These are phyloP conservation scores for Penicillium sp. DNA, from an alignment of 2,329 filamentous ascomycete genomes.

Conservation along the genomic window DNA sequence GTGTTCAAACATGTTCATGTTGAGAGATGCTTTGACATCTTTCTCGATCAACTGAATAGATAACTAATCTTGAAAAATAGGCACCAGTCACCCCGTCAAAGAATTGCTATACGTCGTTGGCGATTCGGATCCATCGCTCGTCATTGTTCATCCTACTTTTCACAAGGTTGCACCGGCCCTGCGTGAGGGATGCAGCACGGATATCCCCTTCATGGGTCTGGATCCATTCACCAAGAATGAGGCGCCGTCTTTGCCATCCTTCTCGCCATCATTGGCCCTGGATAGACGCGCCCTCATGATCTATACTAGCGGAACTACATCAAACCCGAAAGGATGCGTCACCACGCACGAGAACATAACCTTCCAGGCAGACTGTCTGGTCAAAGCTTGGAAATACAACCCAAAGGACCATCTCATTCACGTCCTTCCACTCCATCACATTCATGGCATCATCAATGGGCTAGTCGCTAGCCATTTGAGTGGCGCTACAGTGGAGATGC, in stretches of 20 bases:
- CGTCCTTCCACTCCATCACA: slow-evolving; percentile 49
- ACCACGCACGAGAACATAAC: slow-evolving; percentile 42
- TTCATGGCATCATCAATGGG: slow-evolving; percentile 50
- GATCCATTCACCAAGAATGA: slow-evolving; percentile 22
- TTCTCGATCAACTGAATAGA: background rate
- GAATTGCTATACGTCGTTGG: slow-evolving; percentile 42
- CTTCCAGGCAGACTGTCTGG: slow-evolving; percentile 30
- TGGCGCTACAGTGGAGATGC: slow-evolving; percentile 48
- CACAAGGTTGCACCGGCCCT: slow-evolving; percentile 32
- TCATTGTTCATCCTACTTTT: slow-evolving; percentile 41
- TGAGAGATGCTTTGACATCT: too few relatives aligned
- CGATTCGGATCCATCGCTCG: slow-evolving; percentile 42
- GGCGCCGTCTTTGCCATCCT: slow-evolving; percentile 30
- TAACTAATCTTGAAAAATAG: slow-evolving; percentile 18
- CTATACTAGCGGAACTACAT: slow-evolving; percentile 42
- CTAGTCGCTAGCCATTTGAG: slow-evolving; percentile 46
- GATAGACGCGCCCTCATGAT: slow-evolving; percentile 40
- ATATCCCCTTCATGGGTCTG: slow-evolving; percentile 33
- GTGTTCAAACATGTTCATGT: too few relatives aligned
- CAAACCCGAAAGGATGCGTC: slow-evolving; percentile 43
- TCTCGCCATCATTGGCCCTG: slow-evolving; percentile 26
- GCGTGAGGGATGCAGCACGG: slow-evolving; percentile 25
- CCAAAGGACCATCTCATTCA: slow-evolving; percentile 46
- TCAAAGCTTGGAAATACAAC: slow-evolving; percentile 31
- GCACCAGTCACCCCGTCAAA: slow-evolving; percentile 41